phyloP scores from a whole-genome alignment of 2,329 filamentous ascomycete species.

The Epichloe festucae region DNA sequence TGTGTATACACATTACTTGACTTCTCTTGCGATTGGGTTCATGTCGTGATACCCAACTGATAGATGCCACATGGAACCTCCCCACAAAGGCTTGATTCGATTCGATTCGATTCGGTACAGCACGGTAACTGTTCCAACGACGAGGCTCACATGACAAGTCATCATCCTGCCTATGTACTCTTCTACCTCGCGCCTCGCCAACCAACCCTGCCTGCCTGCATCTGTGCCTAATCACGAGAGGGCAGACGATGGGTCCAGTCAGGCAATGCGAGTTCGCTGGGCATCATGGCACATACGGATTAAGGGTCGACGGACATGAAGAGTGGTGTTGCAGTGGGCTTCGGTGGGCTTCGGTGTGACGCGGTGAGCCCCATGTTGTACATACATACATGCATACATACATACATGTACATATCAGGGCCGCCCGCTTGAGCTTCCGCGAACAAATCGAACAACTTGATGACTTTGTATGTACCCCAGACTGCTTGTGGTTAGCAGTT shows the following conservation, averaged over 20 bases:
- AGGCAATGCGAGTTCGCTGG: background rate
- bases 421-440: background rate
- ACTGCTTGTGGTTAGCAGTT: constrained; percentile 1
- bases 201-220: background rate
- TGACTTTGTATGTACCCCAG: background rate
- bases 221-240: constrained; percentile 5
- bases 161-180: background rate
- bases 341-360: too few relatives aligned
- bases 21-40: background rate
- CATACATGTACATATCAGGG: background rate
- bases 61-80: background rate
- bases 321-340: background rate
- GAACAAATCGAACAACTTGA: background rate
- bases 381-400: too few relatives aligned
- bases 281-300: background rate
- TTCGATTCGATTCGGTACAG: background rate
- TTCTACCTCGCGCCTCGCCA: background rate
- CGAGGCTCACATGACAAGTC: background rate
- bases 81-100: background rate
- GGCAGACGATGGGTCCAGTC: constrained; percentile 1
- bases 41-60: constrained; percentile 4
- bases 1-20: background rate
- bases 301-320: background rate
- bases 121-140: background rate
- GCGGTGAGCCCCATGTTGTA: too few relatives aligned